Base-by-base conservation (phyloP, 257 asterid species). In the Nicotiana otophora region DNA sequence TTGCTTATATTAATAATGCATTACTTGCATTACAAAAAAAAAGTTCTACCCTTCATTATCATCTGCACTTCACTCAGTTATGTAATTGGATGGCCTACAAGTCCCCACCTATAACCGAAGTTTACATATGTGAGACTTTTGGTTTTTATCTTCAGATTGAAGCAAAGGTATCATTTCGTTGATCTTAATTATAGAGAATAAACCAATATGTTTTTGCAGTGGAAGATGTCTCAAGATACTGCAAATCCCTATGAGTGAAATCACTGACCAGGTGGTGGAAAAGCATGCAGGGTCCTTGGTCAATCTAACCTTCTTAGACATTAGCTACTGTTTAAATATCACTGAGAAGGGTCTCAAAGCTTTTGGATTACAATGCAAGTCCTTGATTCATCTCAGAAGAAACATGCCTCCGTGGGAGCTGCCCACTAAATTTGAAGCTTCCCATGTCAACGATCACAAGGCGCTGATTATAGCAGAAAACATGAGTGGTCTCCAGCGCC, bases 181-280 rank as follows among this genome's bases (percentile, higher is more conserved):
- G 34, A 46, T 74, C 33, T 48, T 51, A 51, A 15, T 7, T 51
- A 26, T 26, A 46, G 79, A 23, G 26, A 48, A n/a, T 74, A 16
- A 3, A 54, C 26, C 80, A 9, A 26, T 51, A 6, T 26, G 51
- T 26, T 69, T 51, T 77, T 77, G 64, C 51, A 82, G 85, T 57
- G 87, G 55, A 78, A 82, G 77, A 57, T 85, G 82, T 69, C 85
- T 85, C 83, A 85, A 82, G 70, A 67, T 77, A 62, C 83, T 85
- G 48, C 75, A 64, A 51, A 80, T 85, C 75, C 84, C 85, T 1
- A 54, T 66, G 51, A 77, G 87, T 65, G 85, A 76, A 42, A 48
- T 84, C 57, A 81, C 85, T 58, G 87, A 85, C 19, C 26, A 82
- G 11, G 64, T 85, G 58, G 83, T 81, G 11, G 80, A 64, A 77